Percentiles rank a stretch among this genome's conserved stretches.
Evolutionary conservation across 129 eudicot genomes (phyloP).

Genomic region (Heracleum sosnowskyi): DNA sequence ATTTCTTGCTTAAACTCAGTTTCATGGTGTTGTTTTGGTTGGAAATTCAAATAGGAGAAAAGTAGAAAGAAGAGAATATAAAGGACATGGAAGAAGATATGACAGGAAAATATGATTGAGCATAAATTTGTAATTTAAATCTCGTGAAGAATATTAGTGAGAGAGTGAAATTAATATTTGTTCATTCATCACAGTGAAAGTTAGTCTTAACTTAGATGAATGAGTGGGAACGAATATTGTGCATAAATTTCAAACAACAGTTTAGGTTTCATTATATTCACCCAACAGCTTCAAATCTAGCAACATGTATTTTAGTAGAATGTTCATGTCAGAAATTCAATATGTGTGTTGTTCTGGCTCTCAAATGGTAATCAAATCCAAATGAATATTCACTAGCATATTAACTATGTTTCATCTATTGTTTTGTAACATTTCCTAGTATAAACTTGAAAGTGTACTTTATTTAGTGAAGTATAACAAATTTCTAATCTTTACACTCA

Average conservation of each 20-base stretch:
- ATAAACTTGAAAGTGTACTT: not conserved
- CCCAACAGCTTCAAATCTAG: not conserved
- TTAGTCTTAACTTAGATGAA: not conserved
- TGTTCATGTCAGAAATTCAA: not conserved
- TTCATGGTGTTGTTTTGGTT: not conserved
- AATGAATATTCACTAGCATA: not conserved
- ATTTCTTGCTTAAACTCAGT: not conserved
- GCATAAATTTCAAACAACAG: not conserved
- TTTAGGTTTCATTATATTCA: not conserved
- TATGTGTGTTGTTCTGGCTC: not conserved
- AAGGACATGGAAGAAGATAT: not conserved
- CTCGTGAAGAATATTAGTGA: not conserved
- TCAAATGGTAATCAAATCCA: not conserved
- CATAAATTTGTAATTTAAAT: no score
- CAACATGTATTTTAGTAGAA: not conserved
- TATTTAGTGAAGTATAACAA: not conserved
- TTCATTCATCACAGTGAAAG: not conserved
- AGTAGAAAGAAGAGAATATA: not conserved
- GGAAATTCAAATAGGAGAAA: not conserved
- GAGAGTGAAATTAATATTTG: not conserved
- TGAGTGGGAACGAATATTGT: not conserved
- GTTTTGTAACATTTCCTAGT: not conserved
- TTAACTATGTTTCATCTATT: not conserved
- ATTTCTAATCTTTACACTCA: not conserved
- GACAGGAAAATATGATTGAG: not conserved